Base-by-base conservation (phyloP, 106 monocot species). In the Alisma plantagoaquatica region DNA sequence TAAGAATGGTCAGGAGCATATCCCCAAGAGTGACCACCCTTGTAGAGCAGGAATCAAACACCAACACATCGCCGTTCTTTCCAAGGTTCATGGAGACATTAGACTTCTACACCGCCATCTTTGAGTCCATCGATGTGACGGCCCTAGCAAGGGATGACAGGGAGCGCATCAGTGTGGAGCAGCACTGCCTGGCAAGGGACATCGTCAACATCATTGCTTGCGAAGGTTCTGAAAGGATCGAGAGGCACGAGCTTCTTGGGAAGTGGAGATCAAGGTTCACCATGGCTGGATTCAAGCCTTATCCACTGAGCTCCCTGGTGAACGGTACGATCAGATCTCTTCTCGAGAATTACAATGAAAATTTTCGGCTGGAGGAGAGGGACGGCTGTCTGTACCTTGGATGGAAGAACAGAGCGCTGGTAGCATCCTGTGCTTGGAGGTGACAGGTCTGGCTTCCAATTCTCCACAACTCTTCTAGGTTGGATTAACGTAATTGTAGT, bases 171-270 rank as follows among this genome's bases (percentile, higher is more conserved):
- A 79, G 43, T 29, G 77, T 79, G 14, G 92, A 93, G 59, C 92
- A 93, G 71, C 92, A 93, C 59, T 87, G 93, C 67, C 61, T 94
- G 38, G 93, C 93, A 2, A 77, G 87, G 46, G 93, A 94, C 42
- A 94, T 94, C 23, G 93, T 94, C 19, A 94, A 94, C 49, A 77
- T 87, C 31, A 70, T 94, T 22, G 93, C 93, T 19, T 94, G 93
- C 27, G 93, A 94, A 44, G 93, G 83, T 17, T 68, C 68, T 0
- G 93, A 94, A 33, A 73, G 93, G 46, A 69, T 87, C 7, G 93
- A 94, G 53, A 55, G 93, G 44, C 83, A 88, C 19, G 93, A 94
- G 62, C 67, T 80, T 16, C 74, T 68, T 7, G 87, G 93, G 26
- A 94, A 94, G 41, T 94, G 93, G 93, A 94, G 62, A 47, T 55